Evolutionary conservation across 2,329 filamentous ascomycete genomes (phyloP).

Genomic region (Colletotrichum karsti): DNA sequence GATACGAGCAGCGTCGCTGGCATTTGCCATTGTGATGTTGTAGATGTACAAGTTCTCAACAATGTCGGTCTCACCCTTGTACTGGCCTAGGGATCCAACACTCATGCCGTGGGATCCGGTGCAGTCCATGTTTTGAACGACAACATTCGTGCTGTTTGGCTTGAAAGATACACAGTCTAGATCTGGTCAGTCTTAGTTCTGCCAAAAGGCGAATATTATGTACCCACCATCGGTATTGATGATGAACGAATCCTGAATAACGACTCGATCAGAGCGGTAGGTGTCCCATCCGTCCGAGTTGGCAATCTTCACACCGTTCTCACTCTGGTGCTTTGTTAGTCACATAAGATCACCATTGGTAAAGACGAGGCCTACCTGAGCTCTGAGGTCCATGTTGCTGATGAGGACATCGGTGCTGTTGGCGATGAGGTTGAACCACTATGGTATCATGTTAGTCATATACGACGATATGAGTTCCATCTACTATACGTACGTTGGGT

Average conservation of each 20-base stretch:
- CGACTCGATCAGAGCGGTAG: conserved; percentile 68
- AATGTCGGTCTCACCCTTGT: conserved; percentile 69
- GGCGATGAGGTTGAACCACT: conserved; percentile 65
- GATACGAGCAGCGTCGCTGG: conserved; percentile 73
- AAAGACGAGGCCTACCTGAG: conserved; percentile 32
- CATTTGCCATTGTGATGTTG: conserved; percentile 67
- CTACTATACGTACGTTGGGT: conserved; percentile 37
- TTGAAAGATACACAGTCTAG: conserved; percentile 76
- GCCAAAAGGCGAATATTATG: too few species aligned
- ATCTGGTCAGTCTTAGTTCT: neutral
- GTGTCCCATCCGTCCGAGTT: conserved; percentile 62
- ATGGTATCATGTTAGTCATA: neutral
- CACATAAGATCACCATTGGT: neutral
- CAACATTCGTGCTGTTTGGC: conserved; percentile 74
- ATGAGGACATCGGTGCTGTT: conserved; percentile 73
- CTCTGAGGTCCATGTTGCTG: conserved; percentile 65
- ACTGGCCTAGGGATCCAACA: conserved; percentile 77
- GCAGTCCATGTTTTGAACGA: conserved; percentile 73
- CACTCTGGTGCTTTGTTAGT: conserved; percentile 47
- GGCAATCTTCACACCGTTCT: conserved; percentile 69
- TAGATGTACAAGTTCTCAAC: conserved; percentile 73
- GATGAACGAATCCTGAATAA: conserved; percentile 72
- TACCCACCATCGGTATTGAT: conserved; percentile 66
- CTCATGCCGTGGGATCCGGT: conserved; percentile 78
- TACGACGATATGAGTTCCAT: too few species aligned